Percentiles rank a stretch among this genome's conserved stretches.
These are phyloP conservation scores for Chrysanthemum lavandulifolium DNA, from an alignment of 129 eudicot genomes.

Conservation along the genomic window DNA sequence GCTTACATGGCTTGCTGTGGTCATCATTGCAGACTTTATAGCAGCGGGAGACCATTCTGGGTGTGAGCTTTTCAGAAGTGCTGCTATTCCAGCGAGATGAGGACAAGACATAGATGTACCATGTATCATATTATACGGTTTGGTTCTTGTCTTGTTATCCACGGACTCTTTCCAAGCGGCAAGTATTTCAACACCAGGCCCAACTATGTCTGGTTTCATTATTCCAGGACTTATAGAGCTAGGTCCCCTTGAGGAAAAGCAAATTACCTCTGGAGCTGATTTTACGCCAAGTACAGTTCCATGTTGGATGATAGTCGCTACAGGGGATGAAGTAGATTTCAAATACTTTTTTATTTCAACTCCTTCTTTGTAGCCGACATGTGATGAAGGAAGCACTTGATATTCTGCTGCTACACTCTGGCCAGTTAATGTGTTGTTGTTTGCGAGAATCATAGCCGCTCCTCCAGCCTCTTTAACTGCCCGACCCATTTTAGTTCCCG, in stretches of 20 bases:
- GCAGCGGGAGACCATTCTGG: not conserved
- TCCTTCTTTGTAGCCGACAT: not conserved
- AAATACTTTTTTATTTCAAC: not conserved
- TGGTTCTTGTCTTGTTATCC: too few species aligned
- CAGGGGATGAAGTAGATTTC: not conserved
- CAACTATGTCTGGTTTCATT: too few species aligned
- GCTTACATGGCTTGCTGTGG: not conserved
- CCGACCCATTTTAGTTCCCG: not conserved
- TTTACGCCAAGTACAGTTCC: not conserved
- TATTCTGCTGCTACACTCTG: not conserved
- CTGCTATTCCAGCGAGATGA: not conserved
- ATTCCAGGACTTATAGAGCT: too few species aligned
- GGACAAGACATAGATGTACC: not conserved
- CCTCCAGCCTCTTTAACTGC: not conserved
- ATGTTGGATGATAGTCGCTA: not conserved
- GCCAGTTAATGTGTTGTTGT: not conserved
- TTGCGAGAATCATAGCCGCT: not conserved
- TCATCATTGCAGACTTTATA: not conserved
- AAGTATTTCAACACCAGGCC: not conserved
- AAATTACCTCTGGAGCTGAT: not conserved
- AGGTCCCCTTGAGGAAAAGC: too few species aligned
- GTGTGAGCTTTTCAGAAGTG: not conserved
- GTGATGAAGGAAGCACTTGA: not conserved
- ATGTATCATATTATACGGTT: too few species aligned
- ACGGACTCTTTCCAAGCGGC: too few species aligned